Evolutionary conservation across 306 rosid genomes (phyloP).

Genomic region (Prinsepia uniflora): DNA sequence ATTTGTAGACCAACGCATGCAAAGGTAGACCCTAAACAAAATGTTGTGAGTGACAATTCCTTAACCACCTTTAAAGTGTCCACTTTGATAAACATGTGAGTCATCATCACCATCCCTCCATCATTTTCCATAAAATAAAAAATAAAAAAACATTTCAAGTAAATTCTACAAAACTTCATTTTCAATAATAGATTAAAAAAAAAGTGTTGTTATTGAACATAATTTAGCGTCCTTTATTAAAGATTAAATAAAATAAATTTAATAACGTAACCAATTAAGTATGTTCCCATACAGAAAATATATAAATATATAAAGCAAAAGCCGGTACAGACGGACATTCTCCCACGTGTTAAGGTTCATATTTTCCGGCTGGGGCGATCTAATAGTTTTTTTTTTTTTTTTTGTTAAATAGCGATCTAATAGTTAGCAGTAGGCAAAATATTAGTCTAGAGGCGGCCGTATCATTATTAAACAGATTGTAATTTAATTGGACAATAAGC

Average conservation of each 20-base stretch:
- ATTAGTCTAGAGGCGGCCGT: conserved; percentile 11
- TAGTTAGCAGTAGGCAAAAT: no score
- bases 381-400: no score
- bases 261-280: no score
- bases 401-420: no score
- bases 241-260: no score
- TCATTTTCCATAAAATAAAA: background rate
- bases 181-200: no score
- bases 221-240: no score
- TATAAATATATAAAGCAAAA: conserved; percentile 28
- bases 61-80: background rate
- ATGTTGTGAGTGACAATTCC: background rate
- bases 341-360: conserved; percentile 23
- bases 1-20: background rate
- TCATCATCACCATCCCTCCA: conserved; percentile 22
- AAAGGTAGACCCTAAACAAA: background rate
- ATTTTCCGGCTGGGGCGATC: background rate
- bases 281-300: no score
- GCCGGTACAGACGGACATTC: conserved; percentile 53
- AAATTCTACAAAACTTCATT: no score
- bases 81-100: conserved; percentile 21
- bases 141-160: no score
- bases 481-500: background rate
- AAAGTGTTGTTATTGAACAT: no score
- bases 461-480: background rate